Conservation (phyloP, 2,329 filamentous ascomycete genomes). For the Penicillium sp. region DNA sequence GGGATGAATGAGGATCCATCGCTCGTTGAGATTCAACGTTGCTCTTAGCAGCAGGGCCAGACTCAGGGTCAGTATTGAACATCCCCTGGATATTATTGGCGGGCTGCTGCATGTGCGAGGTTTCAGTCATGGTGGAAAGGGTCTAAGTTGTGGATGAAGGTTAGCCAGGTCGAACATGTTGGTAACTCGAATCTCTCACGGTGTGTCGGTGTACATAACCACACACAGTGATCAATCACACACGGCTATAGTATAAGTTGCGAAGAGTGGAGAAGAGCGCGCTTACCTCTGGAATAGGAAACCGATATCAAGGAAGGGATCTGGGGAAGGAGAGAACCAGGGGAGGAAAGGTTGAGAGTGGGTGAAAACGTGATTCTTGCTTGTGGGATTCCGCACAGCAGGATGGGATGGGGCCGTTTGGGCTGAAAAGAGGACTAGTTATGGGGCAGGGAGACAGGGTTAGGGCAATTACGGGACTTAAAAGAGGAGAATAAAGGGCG, state of each 20-base stretch:
- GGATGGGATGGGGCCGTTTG: slow-evolving; percentile 3
- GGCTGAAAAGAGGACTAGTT: slow-evolving; percentile 9
- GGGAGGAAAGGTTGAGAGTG: slow-evolving; percentile 1
- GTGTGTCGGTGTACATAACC: neutral
- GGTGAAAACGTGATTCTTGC: neutral
- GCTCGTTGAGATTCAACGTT: slow-evolving; percentile 23
- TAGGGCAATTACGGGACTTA: slow-evolving; percentile 15
- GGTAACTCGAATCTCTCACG: neutral
- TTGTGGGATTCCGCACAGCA: slow-evolving; percentile 7
- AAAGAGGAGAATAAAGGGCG: neutral
- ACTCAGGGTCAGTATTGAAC: slow-evolving; percentile 24
- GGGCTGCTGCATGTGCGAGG: slow-evolving; percentile 21
- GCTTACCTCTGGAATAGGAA: slow-evolving; percentile 17
- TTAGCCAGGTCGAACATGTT: slow-evolving; percentile 2
- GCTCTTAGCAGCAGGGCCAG: slow-evolving; percentile 19
- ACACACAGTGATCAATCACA: neutral
- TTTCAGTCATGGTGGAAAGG: slow-evolving; percentile 23
- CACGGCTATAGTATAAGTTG: too few relatives aligned
- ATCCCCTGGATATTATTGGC: slow-evolving; percentile 22
- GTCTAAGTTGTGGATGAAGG: slow-evolving; percentile 1
- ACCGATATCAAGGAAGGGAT: neutral
- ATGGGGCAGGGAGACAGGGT: slow-evolving; percentile 17
- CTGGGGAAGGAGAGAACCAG: slow-evolving; percentile 5
- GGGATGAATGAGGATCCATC: slow-evolving; percentile 30
- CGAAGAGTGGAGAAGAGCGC: neutral